phyloP scores from a whole-genome alignment of 2,329 filamentous ascomycete species.

The Calonectria pseudoturangicola region DNA sequence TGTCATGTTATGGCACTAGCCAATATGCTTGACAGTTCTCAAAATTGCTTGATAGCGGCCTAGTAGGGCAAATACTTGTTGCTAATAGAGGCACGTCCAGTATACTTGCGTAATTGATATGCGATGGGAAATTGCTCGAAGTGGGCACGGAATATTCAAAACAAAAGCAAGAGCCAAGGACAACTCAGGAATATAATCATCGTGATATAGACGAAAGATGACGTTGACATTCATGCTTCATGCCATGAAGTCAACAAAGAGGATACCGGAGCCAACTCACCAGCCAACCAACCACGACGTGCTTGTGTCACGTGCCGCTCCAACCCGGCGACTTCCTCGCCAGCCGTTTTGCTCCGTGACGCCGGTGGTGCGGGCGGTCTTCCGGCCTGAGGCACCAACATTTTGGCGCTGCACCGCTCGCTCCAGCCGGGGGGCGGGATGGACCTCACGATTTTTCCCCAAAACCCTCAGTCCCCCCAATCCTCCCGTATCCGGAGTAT shows the following conservation, averaged over 20 bases:
- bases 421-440: conserved; percentile 51
- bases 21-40: neutral
- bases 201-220: neutral
- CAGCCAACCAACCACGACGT: conserved; percentile 18
- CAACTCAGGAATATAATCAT: neutral
- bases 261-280: conserved; percentile 8
- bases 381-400: conserved; percentile 54
- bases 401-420: conserved; percentile 45
- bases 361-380: neutral
- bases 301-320: conserved; percentile 30
- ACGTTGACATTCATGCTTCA: conserved; percentile 1
- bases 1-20: conserved; percentile 17
- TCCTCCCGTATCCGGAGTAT: conserved; percentile 58
- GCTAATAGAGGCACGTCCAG: neutral
- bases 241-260: conserved; percentile 19
- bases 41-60: neutral
- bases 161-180: neutral
- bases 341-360: conserved; percentile 43
- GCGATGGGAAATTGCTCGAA: neutral
- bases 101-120: conserved; percentile 11
- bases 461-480: conserved; percentile 63
- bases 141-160: neutral
- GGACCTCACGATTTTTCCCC: conserved; percentile 67
- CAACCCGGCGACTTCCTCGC: conserved; percentile 3
- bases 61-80: neutral